Evolutionary conservation across 106 monocot species (phyloP).

Genomic region (Gastrodia elata): DNA sequence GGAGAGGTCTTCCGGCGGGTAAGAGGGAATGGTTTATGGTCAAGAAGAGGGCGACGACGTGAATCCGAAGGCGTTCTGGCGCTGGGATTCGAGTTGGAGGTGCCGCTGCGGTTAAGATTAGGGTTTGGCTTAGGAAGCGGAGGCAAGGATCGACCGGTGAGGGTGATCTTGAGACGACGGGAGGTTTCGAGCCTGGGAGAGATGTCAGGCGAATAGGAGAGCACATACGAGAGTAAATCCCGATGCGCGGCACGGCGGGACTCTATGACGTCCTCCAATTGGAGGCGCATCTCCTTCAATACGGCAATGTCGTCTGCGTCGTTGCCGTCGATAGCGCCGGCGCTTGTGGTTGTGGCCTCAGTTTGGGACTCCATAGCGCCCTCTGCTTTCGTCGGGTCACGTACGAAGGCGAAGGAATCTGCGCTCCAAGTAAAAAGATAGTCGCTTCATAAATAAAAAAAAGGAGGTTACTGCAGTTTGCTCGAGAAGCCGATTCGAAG

Average conservation of each 20-base stretch:
- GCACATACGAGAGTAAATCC: slow-evolving; percentile 55
- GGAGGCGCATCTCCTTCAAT: slow-evolving; percentile 34
- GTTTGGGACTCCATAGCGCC: slow-evolving; percentile 12
- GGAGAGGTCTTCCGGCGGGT: slow-evolving; percentile 13
- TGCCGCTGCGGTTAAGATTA: slow-evolving; percentile 15
- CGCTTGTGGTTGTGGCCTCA: slow-evolving; percentile 12
- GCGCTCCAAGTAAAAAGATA: no score
- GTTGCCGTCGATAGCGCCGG: slow-evolving; percentile 8
- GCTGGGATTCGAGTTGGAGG: slow-evolving; percentile 1
- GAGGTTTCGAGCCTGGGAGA: slow-evolving; percentile 61
- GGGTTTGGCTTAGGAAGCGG: slow-evolving; percentile 48
- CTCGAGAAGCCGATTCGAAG: no score
- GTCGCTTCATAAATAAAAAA: no score
- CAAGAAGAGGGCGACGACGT: slow-evolving; percentile 15
- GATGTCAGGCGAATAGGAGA: slow-evolving; percentile 55
- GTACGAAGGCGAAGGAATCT: no score
- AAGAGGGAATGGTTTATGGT: slow-evolving; percentile 9
- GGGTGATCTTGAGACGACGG: slow-evolving; percentile 67
- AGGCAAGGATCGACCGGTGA: slow-evolving; percentile 72
- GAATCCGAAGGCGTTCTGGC: slow-evolving; percentile 14
- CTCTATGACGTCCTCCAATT: slow-evolving; percentile 33
- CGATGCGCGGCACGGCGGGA: slow-evolving; percentile 37
- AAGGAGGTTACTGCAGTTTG: no score
- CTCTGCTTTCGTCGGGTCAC: background rate
- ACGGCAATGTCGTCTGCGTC: slow-evolving; percentile 33